Evolutionary conservation across 2,329 filamentous ascomycete genomes (phyloP).

Genomic region (Colletotrichum cuscutae): DNA sequence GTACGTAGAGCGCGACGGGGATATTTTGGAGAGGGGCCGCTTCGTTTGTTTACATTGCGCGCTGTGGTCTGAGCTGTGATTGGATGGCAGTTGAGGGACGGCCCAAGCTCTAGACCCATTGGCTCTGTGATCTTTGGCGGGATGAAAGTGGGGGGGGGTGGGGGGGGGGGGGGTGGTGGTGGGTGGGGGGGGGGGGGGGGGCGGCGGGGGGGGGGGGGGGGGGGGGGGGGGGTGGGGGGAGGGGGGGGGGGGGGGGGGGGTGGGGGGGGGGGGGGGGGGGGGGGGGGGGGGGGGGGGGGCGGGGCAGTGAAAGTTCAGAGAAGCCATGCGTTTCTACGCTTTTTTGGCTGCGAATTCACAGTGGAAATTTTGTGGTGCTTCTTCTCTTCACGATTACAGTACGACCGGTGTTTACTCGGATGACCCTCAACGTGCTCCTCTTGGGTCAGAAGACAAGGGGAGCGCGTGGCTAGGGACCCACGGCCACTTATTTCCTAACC

Average conservation of each 20-base stretch:
- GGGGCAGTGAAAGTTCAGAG: not conserved
- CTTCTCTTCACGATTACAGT: not conserved
- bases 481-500: slow-evolving; percentile 6
- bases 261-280: slow-evolving; percentile 13
- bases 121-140: not conserved
- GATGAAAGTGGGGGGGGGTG: slow-evolving; percentile 13
- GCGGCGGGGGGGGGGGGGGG: slow-evolving; percentile 17
- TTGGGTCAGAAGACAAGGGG: slow-evolving; percentile 1
- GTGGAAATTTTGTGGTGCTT: not conserved
- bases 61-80: not conserved
- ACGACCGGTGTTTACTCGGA: slow-evolving; percentile 13
- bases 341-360: not conserved
- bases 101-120: slow-evolving; percentile 22
- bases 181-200: too few species aligned
- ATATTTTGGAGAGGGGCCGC: slow-evolving; percentile 24
- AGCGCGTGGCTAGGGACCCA: slow-evolving; percentile 12
- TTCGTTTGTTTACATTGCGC: slow-evolving; percentile 34
- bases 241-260: slow-evolving; percentile 9
- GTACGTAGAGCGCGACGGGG: slow-evolving; percentile 31
- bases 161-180: too few species aligned
- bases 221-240: slow-evolving; percentile 11
- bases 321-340: not conserved
- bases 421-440: slow-evolving; percentile 9
- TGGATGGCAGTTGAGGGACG: slow-evolving; percentile 1
- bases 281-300: slow-evolving; percentile 14